Conservation (phyloP, 2,329 filamentous ascomycete genomes). For the Cercospora berteroae region DNA sequence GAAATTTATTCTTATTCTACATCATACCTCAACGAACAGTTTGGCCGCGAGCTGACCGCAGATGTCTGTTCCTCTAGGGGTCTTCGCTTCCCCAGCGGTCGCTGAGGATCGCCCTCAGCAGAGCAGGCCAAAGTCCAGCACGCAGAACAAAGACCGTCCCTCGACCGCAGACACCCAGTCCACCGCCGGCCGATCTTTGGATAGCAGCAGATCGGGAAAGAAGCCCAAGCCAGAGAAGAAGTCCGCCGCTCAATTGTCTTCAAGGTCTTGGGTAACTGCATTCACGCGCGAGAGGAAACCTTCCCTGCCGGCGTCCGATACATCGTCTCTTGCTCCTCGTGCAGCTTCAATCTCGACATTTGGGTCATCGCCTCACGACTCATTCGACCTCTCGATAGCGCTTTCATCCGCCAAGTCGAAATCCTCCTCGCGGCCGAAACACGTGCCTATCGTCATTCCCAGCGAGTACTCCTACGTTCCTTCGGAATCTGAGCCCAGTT, state of each 20-base stretch:
- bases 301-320: conserved; percentile 15
- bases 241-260: conserved; percentile 17
- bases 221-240: conserved; percentile 21
- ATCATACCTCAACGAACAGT: conserved; percentile 21
- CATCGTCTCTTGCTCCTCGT: conserved; percentile 8
- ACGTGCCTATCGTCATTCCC: conserved; percentile 47
- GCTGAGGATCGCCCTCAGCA: conserved; percentile 19
- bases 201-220: conserved; percentile 14
- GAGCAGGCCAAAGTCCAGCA: conserved; percentile 16
- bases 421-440: conserved; percentile 37
- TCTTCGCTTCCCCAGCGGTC: conserved; percentile 26
- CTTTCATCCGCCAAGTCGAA: conserved; percentile 11
- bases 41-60: conserved; percentile 29
- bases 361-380: conserved; percentile 25
- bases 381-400: conserved; percentile 20
- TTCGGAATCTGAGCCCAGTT: conserved; percentile 16
- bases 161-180: conserved; percentile 16
- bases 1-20: conserved; percentile 21
- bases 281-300: conserved; percentile 19
- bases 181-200: conserved; percentile 18
- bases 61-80: conserved; percentile 29
- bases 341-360: conserved; percentile 16
- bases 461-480: conserved; percentile 35
- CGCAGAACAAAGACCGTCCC: conserved; percentile 14
- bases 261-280: conserved; percentile 24